Evolutionary conservation across 768 basidiomycete species (phyloP).

Genomic region (Cyclocybe cylindracea): DNA sequence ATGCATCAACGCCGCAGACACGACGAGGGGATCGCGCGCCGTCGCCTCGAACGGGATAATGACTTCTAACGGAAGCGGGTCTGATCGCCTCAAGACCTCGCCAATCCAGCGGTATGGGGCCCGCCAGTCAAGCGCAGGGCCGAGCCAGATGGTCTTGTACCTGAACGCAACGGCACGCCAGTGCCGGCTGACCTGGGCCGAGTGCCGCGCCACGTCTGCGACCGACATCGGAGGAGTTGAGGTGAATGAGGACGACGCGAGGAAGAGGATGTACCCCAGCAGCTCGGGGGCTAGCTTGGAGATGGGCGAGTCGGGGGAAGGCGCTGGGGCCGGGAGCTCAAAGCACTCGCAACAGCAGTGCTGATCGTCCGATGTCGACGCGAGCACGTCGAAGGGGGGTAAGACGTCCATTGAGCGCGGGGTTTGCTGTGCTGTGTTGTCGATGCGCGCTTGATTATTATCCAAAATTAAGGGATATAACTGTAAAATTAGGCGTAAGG

Average conservation of each 20-base stretch:
- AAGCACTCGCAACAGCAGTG: too few relatives aligned
- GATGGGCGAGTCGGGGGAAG: not conserved
- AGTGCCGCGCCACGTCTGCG: conserved; percentile 8
- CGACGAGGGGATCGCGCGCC: conserved; percentile 3
- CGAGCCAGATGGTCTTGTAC: conserved; percentile 14
- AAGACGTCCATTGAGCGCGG: too few relatives aligned
- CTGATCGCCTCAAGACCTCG: conserved; percentile 16
- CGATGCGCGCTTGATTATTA: too few relatives aligned
- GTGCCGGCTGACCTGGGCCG: conserved; percentile 16
- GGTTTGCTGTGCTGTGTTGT: too few relatives aligned
- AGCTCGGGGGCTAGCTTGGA: not conserved
- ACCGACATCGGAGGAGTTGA: not conserved
- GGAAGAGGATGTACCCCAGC: conserved; percentile 13
- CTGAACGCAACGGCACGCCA: conserved; percentile 18
- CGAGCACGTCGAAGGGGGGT: too few relatives aligned
- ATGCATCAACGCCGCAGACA: conserved; percentile 10
- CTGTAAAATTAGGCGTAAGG: too few relatives aligned
- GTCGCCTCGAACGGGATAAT: conserved; percentile 16
- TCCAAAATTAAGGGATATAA: too few relatives aligned
- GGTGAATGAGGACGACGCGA: conserved; percentile 12
- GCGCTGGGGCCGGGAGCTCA: not conserved
- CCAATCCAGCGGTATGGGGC: conserved; percentile 16
- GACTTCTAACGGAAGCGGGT: conserved; percentile 14
- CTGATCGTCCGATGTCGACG: too few relatives aligned
- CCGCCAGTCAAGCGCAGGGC: conserved; percentile 18